Conservation (phyloP, 2,329 filamentous ascomycete species). For the Ceratocystiopsis brevicomis region DNA sequence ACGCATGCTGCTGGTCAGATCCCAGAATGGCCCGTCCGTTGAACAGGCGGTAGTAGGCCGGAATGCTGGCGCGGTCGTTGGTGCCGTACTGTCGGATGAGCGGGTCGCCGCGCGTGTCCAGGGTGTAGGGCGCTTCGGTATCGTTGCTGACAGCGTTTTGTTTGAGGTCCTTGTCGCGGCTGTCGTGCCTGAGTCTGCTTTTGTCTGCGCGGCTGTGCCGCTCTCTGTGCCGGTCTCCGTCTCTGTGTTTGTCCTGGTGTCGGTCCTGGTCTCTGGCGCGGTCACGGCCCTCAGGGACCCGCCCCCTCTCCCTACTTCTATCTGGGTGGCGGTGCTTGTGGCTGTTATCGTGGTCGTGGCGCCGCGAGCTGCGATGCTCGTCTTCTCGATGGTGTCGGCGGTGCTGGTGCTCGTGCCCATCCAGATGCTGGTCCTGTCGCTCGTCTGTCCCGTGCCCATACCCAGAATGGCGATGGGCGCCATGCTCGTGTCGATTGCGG, state of each 20-base stretch:
- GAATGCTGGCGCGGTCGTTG: conserved; percentile 52
- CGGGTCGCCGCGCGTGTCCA: conserved; percentile 61
- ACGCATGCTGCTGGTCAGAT: no score
- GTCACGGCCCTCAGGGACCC: no score
- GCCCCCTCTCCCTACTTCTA: no score
- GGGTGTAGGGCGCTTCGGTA: conserved; percentile 26
- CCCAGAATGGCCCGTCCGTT: conserved; percentile 56
- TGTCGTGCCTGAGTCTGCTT: background rate
- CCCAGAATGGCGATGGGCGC: background rate
- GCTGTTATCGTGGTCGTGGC: background rate
- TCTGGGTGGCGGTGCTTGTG: background rate
- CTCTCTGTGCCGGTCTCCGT: no score
- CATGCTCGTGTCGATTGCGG: background rate
- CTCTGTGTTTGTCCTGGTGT: no score
- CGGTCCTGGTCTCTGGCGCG: no score
- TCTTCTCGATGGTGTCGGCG: background rate
- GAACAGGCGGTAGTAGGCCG: conserved; percentile 50
- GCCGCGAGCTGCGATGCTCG: background rate
- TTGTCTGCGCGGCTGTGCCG: background rate
- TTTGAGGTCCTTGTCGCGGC: conserved; percentile 1
- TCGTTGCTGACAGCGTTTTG: background rate
- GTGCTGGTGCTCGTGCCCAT: background rate
- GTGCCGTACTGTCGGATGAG: conserved; percentile 58
- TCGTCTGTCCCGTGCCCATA: background rate
- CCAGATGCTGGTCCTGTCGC: background rate